Evolutionary conservation across 805 yeast genomes (phyloP), one percentile per base, ranked within the genome.

Genomic region (Metschnikowia baotianmanensis): DNA sequence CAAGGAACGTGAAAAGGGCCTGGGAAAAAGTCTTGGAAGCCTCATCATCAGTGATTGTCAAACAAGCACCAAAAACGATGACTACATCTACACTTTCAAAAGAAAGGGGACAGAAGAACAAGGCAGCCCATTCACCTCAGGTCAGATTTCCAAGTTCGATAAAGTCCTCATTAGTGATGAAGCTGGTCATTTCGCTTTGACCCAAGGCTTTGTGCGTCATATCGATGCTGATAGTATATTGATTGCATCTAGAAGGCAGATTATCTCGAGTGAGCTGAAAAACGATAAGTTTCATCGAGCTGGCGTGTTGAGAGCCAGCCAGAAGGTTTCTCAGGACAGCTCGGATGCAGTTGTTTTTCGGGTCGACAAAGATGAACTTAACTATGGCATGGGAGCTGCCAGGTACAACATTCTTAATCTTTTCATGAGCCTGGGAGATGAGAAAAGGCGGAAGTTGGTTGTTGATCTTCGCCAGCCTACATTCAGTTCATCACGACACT

Each of bases 281-380:
- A 48, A 65, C 15, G 56, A 63, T 2, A 69, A 64, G 6, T 83
- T 80, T 51, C 55, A 51, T 32, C 32, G 52, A n/a, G 53, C 53
- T 1, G 45, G 45, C 4, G 55, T 51, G 7, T 46, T 51, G 34
- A 31, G 45, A 13, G 31, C 44, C 8, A 41, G 42, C 19, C 53
- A 49, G 22, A 13, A 20, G 3, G 17, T 24, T 6, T 9, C 41
- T 8, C 48, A 34, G 13, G 34, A 24, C 7, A 11, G 18, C 10
- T 35, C 33, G 8, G 35, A 44, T 15, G 40, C 42, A 2, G 38
- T 51, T 24, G 34, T 43, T 4, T 88, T 77, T 49, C 69, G 98
- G 40, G 70, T 90, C 19, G 98, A 91, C 57, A 81, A 78, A 55
- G 95, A 89, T 61, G 89, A 82, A 34, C 74, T 81, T 63, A 82